Evolutionary conservation across 1,284 basidiomycete species (phyloP).

Genomic region (Ustilago curta): DNA sequence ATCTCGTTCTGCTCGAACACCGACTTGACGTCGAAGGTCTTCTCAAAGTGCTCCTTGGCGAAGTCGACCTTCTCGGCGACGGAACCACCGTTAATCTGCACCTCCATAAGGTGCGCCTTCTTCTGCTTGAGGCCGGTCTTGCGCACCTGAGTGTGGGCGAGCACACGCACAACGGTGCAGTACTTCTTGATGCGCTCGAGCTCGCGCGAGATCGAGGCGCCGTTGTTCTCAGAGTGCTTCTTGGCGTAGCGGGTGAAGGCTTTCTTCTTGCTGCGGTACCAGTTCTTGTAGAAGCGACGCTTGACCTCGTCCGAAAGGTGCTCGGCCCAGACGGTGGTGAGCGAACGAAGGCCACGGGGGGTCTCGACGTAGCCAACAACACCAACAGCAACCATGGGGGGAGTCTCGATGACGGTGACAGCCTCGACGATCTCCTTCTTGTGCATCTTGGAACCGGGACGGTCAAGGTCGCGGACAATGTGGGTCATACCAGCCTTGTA

Average conservation of each 20-base stretch:
- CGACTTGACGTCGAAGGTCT: constrained; percentile 85
- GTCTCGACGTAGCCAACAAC: constrained; percentile 99
- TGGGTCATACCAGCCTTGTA: constrained; percentile 99
- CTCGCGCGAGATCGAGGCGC: constrained; percentile 92
- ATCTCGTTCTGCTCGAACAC: constrained; percentile 98
- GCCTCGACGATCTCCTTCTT: constrained; percentile 95
- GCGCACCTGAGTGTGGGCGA: constrained; percentile 93
- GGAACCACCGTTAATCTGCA: constrained; percentile 98
- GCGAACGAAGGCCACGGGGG: constrained; percentile 93
- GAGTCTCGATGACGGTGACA: constrained; percentile 94
- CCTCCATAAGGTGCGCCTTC: constrained; percentile 99
- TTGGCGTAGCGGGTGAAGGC: constrained; percentile 98
- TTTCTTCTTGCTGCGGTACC: constrained; percentile 99
- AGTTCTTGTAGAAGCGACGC: constrained; percentile 99
- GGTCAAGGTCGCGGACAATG: constrained; percentile 98
- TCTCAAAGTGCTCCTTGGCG: constrained; percentile 95
- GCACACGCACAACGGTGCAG: constrained; percentile 98
- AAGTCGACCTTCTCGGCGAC: constrained; percentile 98
- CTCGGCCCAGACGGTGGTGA: constrained; percentile 78
- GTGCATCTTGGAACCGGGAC: constrained; percentile 81
- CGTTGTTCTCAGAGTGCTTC: constrained; percentile 96
- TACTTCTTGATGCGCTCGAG: constrained; percentile 99
- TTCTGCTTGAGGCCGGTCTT: constrained; percentile 98
- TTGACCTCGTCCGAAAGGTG: constrained; percentile 86
- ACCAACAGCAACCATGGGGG: constrained; percentile 96